phyloP scores from a whole-genome alignment of 768 basidiomycete genomes.

The Sarcomyxa edulis region DNA sequence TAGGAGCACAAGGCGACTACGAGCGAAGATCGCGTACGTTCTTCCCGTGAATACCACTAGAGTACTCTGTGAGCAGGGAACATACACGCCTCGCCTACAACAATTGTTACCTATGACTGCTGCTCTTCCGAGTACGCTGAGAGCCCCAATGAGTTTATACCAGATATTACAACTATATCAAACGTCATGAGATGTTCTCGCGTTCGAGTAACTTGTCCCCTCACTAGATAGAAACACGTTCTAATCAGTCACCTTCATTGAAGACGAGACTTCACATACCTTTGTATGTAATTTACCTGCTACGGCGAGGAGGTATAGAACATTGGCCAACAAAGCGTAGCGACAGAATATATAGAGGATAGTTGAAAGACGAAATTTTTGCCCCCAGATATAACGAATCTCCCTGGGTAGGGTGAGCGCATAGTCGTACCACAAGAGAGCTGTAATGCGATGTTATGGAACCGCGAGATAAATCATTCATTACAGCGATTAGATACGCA shows the following conservation, averaged over 20 bases:
- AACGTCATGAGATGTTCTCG: too few species aligned
- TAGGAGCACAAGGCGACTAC: conserved; percentile 13
- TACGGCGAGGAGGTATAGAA: conserved; percentile 25
- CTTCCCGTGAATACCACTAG: conserved; percentile 9
- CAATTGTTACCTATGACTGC: conserved; percentile 18
- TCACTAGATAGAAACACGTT: too few species aligned
- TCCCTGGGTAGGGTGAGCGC: conserved; percentile 24
- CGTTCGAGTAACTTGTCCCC: too few species aligned
- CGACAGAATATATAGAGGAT: conserved; percentile 26
- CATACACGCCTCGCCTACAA: neutral
- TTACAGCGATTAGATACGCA: conserved; percentile 3
- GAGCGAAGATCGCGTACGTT: conserved; percentile 20
- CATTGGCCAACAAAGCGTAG: conserved; percentile 27
- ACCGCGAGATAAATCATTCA: neutral
- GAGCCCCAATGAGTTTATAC: conserved; percentile 20
- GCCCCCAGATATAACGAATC: conserved; percentile 25
- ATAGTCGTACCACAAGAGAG: conserved; percentile 27
- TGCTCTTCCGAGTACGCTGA: conserved; percentile 23
- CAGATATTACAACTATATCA: conserved; percentile 20
- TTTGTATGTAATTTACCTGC: conserved; percentile 12
- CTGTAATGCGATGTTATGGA: too few species aligned
- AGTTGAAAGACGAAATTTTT: conserved; percentile 20
- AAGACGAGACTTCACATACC: too few species aligned
- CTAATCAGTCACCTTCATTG: too few species aligned
- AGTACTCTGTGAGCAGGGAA: neutral